Evolutionary conservation across 116 monocot species (phyloP), one percentile per base, ranked within the genome.

Genomic region (Cymodocea nodosa): DNA sequence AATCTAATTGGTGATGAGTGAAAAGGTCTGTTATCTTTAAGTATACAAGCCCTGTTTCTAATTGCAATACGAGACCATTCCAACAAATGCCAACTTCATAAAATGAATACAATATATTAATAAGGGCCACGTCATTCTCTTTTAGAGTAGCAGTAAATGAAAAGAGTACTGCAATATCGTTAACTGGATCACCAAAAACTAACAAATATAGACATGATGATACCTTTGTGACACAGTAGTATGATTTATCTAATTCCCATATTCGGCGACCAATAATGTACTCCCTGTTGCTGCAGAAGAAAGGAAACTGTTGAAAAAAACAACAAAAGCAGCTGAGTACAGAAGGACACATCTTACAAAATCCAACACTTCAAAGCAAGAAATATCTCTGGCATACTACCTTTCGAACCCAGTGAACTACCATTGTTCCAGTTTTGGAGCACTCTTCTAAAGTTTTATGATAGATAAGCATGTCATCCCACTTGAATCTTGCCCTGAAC

Each of bases 401-500:
- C 87, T 95, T 95, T 22, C 95, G 80, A 24, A 90, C 52, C 95
- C 95, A 95, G 44, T 83, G 87, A 54, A 90, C 81, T 4, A 90
- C 51, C 83, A 90, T 81, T 0, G 85, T 90, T 56, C 95, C 95
- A 4, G 95, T 95, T 23, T 63, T 75, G 4, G 30, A 18, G 59
- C 87, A 90, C 68, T 85, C 78, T 70, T 90, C 83, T 59, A 95
- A 67, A 16, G 74, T 80, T 10, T 77, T 63, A 60, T 90, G 81
- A 30, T 85, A 59, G 35, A 95, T 75, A 48, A 95, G 95, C 95
- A 95, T 95, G 69, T 95, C 95, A 74, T 95, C 95, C 95, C 95
- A 95, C 60, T 74, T 85, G 34, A 70, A 83, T 54, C 73, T 77
- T 16, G 70, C 66, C 51, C 95, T 54, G 70, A 85, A 90, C 62